phyloP scores from a whole-genome alignment of 768 basidiomycete species.

The Rhizopogon sp. region DNA sequence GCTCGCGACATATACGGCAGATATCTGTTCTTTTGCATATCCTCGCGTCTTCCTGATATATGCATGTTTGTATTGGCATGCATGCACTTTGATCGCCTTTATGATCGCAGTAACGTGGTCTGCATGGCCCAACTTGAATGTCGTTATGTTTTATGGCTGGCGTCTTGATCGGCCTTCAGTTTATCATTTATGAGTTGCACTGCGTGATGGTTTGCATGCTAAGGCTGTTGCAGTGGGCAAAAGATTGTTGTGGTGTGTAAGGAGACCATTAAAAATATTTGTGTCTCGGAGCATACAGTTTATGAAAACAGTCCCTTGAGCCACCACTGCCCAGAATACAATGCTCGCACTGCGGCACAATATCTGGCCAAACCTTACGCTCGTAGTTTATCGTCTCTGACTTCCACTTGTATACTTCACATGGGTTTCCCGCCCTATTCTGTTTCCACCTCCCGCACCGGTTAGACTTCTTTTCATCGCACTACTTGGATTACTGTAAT shows the following conservation, averaged over 20 bases:
- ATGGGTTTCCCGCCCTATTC: too few species aligned
- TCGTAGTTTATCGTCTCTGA: too few species aligned
- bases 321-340: too few species aligned
- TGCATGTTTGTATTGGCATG: conserved; percentile 53
- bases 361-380: too few species aligned
- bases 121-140: conserved; percentile 53
- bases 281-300: background rate
- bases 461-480: too few species aligned
- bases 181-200: conserved; percentile 50
- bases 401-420: too few species aligned
- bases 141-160: conserved; percentile 61
- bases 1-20: conserved; percentile 53
- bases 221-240: conserved; percentile 4
- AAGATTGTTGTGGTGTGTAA: conserved; percentile 7
- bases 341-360: too few species aligned
- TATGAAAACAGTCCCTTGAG: too few species aligned
- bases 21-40: conserved; percentile 67
- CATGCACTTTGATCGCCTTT: too few species aligned
- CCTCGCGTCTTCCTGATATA: conserved; percentile 57
- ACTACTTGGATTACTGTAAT: too few species aligned
- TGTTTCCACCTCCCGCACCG: too few species aligned
- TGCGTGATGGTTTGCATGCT: conserved; percentile 12
- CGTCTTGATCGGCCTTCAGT: conserved; percentile 57
- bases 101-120: conserved; percentile 56
- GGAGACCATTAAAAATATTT: background rate